Evolutionary conservation across 129 eudicot species (phyloP).

Genomic region (Calendula officinalis): DNA sequence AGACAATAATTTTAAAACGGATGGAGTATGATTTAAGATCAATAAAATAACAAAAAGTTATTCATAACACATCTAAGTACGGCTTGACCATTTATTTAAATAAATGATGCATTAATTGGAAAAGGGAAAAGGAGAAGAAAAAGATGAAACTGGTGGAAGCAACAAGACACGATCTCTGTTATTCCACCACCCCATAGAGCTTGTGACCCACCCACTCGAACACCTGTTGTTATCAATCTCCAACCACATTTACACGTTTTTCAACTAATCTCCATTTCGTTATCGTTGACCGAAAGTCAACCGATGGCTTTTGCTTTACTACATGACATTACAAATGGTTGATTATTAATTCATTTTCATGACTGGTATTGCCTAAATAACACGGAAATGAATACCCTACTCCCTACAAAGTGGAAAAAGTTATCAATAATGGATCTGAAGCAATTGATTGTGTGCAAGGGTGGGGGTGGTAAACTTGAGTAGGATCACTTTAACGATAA

Average conservation of each 20-base stretch:
- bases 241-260: conserved; percentile 11
- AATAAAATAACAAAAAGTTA: too few relatives aligned
- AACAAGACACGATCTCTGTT: background rate
- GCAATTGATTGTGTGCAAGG: too few relatives aligned
- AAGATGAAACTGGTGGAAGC: conserved; percentile 1
- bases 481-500: too few relatives aligned
- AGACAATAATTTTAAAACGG: too few relatives aligned
- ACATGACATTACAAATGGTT: background rate
- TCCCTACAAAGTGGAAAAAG: too few relatives aligned
- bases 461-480: too few relatives aligned
- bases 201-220: conserved; percentile 10
- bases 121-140: background rate
- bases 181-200: conserved; percentile 2
- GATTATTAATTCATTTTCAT: background rate
- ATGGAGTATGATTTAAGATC: too few relatives aligned
- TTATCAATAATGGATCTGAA: too few relatives aligned
- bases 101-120: background rate
- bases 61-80: too few relatives aligned
- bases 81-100: background rate
- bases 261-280: background rate
- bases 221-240: background rate
- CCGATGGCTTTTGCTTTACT: background rate
- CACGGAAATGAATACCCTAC: too few relatives aligned
- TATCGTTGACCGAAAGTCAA: conserved; percentile 9
- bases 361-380: background rate